Conservation (phyloP, 1,284 basidiomycete species). For the Pseudozyma hubeiensis region DNA sequence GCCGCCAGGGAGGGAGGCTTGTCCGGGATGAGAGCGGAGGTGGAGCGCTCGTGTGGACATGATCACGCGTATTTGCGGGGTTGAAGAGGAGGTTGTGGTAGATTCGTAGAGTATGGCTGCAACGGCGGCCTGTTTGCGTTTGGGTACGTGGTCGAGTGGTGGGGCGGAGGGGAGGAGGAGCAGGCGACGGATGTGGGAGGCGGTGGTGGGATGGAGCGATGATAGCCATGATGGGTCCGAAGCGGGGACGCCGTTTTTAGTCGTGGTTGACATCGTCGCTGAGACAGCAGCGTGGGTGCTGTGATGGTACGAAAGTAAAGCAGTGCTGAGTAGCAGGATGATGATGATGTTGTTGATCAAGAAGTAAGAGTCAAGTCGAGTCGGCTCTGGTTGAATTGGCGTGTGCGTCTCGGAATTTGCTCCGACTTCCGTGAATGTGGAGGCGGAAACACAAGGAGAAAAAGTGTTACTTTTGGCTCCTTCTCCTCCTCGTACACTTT, state of each 20-base stretch:
- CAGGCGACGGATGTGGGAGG: conserved; percentile 27
- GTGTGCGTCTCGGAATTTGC: background rate
- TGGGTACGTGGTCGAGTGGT: conserved; percentile 30
- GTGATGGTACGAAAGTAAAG: too few species aligned
- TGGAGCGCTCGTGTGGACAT: conserved; percentile 52
- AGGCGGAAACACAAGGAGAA: background rate
- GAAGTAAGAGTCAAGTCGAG: too few species aligned
- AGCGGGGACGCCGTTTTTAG: too few species aligned
- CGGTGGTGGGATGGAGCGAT: conserved; percentile 11
- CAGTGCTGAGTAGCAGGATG: too few species aligned
- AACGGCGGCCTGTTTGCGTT: conserved; percentile 46
- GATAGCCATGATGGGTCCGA: conserved; percentile 15
- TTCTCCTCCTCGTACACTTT: background rate
- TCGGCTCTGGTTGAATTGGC: background rate
- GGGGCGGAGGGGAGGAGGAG: conserved; percentile 15
- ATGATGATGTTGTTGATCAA: too few species aligned
- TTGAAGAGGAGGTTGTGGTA: too few species aligned
- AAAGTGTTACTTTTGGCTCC: conserved; percentile 7
- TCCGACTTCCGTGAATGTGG: conserved; percentile 21
- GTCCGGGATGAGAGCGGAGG: conserved; percentile 53
- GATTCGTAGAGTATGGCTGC: conserved; percentile 47
- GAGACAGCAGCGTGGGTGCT: too few species aligned
- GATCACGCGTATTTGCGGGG: conserved; percentile 28
- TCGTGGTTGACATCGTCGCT: background rate
- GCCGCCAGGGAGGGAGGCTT: conserved; percentile 52